phyloP scores from a whole-genome alignment of 805 yeast species.

The Sugiyamaella qingdaonensis region DNA sequence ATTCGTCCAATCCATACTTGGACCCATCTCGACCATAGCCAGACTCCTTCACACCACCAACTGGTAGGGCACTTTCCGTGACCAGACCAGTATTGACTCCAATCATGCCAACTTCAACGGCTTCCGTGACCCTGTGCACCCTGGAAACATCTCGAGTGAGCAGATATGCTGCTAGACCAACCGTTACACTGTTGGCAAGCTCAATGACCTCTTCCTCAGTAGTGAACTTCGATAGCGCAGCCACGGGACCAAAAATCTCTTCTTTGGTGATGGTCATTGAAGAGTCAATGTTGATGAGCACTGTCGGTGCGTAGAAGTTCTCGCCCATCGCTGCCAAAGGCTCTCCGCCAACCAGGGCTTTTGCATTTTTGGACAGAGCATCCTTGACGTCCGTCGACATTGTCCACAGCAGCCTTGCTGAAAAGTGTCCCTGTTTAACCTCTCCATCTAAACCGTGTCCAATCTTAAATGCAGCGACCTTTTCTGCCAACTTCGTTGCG shows the following conservation, averaged over 20 bases:
- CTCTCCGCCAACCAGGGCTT: slow-evolving; percentile 58
- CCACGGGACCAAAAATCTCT: slow-evolving; percentile 82
- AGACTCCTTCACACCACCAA: slow-evolving; percentile 72
- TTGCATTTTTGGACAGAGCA: slow-evolving; percentile 62
- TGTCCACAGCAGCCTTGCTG: slow-evolving; percentile 55
- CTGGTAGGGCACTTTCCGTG: slow-evolving; percentile 48
- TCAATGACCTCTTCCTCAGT: slow-evolving; percentile 61
- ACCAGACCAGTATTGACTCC: slow-evolving; percentile 75
- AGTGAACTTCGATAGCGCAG: slow-evolving; percentile 62
- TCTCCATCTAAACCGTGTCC: slow-evolving; percentile 61
- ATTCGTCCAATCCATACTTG: slow-evolving; percentile 70
- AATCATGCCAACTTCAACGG: slow-evolving; percentile 72
- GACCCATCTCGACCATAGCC: slow-evolving; percentile 84
- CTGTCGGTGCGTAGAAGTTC: slow-evolving; percentile 66
- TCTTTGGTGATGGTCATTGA: slow-evolving; percentile 57
- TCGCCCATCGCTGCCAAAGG: slow-evolving; percentile 55
- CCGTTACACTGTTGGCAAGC: slow-evolving; percentile 61
- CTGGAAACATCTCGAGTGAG: slow-evolving; percentile 53
- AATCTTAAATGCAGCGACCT: slow-evolving; percentile 43
- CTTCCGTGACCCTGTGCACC: slow-evolving; percentile 60
- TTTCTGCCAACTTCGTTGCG: slow-evolving; percentile 45
- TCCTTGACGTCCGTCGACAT: slow-evolving; percentile 62
- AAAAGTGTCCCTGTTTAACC: slow-evolving; percentile 76
- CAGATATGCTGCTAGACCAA: slow-evolving; percentile 77
- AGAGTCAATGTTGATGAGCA: slow-evolving; percentile 53